These are phyloP conservation scores for Epichloe aotearoae DNA, from an alignment of 2,329 filamentous ascomycete species.

Conservation along the genomic window DNA sequence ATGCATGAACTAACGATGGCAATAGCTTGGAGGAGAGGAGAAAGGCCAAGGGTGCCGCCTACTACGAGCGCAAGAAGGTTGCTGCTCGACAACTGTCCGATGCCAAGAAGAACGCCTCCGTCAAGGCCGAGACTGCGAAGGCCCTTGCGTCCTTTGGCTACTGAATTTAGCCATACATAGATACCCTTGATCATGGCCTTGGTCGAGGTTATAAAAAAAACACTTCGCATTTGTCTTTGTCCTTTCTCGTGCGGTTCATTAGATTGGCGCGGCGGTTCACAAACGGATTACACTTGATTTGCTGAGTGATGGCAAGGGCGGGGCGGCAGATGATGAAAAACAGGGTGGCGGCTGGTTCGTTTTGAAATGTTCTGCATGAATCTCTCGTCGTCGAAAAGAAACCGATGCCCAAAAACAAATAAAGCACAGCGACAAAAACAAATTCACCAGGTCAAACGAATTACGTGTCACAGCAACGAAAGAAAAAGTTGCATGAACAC, in stretches of 20 bases:
- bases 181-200: constrained; percentile 14
- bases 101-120: constrained; percentile 81
- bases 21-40: constrained; percentile 92
- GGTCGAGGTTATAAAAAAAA: constrained; percentile 14
- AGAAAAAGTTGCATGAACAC: background rate
- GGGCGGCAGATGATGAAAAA: constrained; percentile 15
- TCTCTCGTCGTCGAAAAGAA: constrained; percentile 17
- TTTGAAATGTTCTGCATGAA: constrained; percentile 23
- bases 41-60: constrained; percentile 98
- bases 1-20: constrained; percentile 13
- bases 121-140: constrained; percentile 76
- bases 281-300: constrained; percentile 36
- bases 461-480: background rate
- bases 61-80: constrained; percentile 99
- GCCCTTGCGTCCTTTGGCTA: constrained; percentile 85
- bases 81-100: constrained; percentile 80
- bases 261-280: constrained; percentile 41
- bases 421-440: constrained; percentile 18
- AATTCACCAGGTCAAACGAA: background rate
- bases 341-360: constrained; percentile 18
- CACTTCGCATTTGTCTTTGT: constrained; percentile 26
- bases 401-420: constrained; percentile 17
- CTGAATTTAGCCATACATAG: constrained; percentile 40
- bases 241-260: constrained; percentile 38
- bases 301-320: constrained; percentile 32